Base-by-base conservation (phyloP, 73 alveolate genomes). In the Paramecium primaurelia region DNA sequence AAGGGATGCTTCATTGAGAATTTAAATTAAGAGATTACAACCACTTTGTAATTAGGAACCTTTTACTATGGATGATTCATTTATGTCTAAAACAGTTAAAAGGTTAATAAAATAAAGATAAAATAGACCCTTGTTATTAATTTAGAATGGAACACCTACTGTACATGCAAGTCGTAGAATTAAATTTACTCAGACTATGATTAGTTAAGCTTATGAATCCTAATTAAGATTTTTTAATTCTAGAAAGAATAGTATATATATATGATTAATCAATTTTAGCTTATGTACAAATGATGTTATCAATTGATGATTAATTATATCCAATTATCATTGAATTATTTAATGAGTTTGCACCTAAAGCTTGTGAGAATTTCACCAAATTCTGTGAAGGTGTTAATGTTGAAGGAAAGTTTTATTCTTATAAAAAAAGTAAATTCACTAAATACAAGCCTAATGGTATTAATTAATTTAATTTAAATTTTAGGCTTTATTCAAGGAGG, bases 331-430 rank as follows among this genome's bases (percentile, higher is more conserved):
- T 89, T 9, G 94, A 89, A 45, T 73, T 89, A 32, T 89, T 71
- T 89, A 69, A 77, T 38, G 88, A 89, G n/a, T 59, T 71, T 71
- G 86, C 94, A 12, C 94, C 94, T 18, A 89, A 89, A 47, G 94
- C 94, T 20, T 89, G 94, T 51, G 94, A 89, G 12, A 89, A 89
- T 30, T 89, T 89, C 34, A 71, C 68, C 4, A 71, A 89, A 71
- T 58, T 89, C 11, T 89, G 94, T 73, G 83, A 89, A 89, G 94
- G 94, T 44, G 86, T 89, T 83, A 89, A 73, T 28, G 25, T 71
- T n/a, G 92, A 89, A 42, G 92, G 92, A n/a, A 42, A 47, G 49
- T 71, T 45, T 28, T 89, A 45, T 47, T 71, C 94, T 2, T 89
- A 71, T 25, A 64, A 83, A 44, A 89, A 89, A 25, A 71, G 92